Conservation (phyloP, 257 asterid species). For the Leptodermis oblonga region DNA sequence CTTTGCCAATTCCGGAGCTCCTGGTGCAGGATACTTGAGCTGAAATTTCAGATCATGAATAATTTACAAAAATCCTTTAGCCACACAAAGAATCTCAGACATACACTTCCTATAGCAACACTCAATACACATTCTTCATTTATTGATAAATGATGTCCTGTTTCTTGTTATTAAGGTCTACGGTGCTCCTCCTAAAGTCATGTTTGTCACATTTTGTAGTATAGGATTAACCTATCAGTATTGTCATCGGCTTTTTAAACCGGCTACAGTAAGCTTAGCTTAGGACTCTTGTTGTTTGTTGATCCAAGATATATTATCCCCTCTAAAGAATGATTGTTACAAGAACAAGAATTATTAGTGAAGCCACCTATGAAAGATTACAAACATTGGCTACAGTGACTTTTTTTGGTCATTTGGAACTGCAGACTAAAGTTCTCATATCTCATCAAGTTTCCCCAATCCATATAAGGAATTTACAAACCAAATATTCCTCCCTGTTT, state of each 20-base stretch:
- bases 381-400: neutral
- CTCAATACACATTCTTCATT: neutral
- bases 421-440: neutral
- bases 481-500: neutral
- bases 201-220: neutral
- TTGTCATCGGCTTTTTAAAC: neutral
- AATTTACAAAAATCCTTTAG: too few species aligned
- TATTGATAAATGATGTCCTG: neutral
- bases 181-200: neutral
- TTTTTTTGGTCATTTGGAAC: neutral
- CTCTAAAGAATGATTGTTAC: neutral
- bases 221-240: neutral
- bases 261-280: neutral
- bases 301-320: neutral
- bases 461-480: neutral
- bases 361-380: neutral
- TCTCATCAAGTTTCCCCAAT: neutral
- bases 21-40: too few species aligned
- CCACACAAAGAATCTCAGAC: neutral
- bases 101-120: neutral
- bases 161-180: neutral
- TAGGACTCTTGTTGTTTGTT: neutral
- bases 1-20: constrained; percentile 58
- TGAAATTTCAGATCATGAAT: too few species aligned
- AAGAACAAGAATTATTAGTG: neutral